A percentile compares a stretch with the other conserved stretches of the same genome.
Evolutionary conservation across 176 grass and related monocot species (phyloP).

Genomic region (Raddia distichophylla): DNA sequence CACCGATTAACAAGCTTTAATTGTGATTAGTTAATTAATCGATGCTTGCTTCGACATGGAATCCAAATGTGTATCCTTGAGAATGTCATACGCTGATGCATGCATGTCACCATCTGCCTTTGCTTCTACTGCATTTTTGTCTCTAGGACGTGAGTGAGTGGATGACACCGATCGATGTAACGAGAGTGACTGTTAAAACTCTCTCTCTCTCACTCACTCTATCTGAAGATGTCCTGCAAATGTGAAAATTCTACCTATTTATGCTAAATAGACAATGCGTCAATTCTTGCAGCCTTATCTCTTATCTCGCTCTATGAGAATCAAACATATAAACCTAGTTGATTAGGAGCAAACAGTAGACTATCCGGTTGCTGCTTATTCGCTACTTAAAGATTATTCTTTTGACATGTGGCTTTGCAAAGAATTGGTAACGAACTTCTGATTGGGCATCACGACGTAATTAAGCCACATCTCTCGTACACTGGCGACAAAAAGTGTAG

Average conservation of each 20-base stretch:
- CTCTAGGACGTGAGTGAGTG: no score
- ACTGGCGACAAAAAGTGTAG: neutral
- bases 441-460: neutral
- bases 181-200: neutral
- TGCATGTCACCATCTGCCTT: constrained; percentile 20
- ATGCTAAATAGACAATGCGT: neutral
- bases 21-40: constrained; percentile 14
- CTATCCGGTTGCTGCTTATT: neutral
- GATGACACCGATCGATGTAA: neutral
- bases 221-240: neutral
- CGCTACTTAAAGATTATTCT: neutral
- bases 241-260: neutral
- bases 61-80: constrained; percentile 31
- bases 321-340: neutral
- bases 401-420: neutral
- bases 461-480: neutral
- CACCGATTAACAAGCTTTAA: constrained; percentile 36
- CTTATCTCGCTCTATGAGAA: neutral
- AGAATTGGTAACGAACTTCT: neutral
- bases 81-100: constrained; percentile 14
- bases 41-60: constrained; percentile 18
- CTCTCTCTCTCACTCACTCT: neutral
- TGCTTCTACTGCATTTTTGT: neutral
- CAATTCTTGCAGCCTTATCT: neutral
- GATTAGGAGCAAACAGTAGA: neutral